Evolutionary conservation across 2,329 filamentous ascomycete genomes (phyloP), one percentile per base, ranked within the genome.

Genomic region (Hawksworthiomyces lignivorus): DNA sequence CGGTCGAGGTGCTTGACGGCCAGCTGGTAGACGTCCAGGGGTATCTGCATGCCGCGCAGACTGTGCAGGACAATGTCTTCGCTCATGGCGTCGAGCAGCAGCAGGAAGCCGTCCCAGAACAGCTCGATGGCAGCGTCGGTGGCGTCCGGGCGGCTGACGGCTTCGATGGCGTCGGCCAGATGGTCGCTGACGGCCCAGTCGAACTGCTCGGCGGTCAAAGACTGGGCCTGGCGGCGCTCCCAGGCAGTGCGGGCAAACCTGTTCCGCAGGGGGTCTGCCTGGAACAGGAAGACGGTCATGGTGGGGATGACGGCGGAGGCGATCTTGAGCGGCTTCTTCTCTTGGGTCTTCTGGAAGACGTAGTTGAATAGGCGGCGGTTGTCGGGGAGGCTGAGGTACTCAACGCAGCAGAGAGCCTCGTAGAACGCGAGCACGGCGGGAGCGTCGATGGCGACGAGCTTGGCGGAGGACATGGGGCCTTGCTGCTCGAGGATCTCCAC

Each of bases 281-380:
- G 82, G 55, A 95, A 96, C 3, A 96, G 70, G 52, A 96, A 96
- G 17, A 75, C 78, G 3, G 84, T 84, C 70, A 92, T 87, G 11
- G 87, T 86, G 2, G 90, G 89, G 3, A 94, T 73, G 43, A 77
- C 65, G 44, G 73, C 87, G 20, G 80, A 76, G 2, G 79, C 77
- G 20, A 95, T 72, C 55, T 84, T 87, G 15, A 96, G 69, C n/a
- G 79, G 77, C 52, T 77, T 87, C 54, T 82, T 89, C 12, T 77
- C 77, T 60, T 90, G 86, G 3, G 94, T 79, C 18, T 87, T 73
- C 51, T 77, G 72, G 59, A 97, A 96, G 10, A 94, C 87, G 51
- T 74, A 78, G 57, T 95, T 84, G 57, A 97, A 95, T 50, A 80
- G 58, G 0, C 57, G 52, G 3, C 72, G 67, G 49, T 70, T 69